These are phyloP conservation scores for Chrysanthemum seticuspe DNA, from an alignment of 129 eudicot species.

Conservation along the genomic window DNA sequence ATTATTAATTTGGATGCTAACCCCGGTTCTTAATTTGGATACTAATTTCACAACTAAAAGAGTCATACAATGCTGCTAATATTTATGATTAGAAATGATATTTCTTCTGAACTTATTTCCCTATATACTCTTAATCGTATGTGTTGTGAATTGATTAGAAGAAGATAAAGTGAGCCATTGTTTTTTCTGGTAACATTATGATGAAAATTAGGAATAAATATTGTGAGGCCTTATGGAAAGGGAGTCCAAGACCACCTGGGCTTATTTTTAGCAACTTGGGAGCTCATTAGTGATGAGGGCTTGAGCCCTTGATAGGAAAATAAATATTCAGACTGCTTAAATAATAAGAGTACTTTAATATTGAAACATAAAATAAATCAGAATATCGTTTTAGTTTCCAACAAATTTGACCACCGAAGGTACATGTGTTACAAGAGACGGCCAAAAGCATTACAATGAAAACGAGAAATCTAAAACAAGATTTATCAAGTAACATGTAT, in stretches of 20 bases:
- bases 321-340: too few relatives aligned
- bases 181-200: neutral
- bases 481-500: neutral
- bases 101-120: too few relatives aligned
- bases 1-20: too few relatives aligned
- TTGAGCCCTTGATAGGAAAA: too few relatives aligned
- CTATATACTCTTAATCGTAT: too few relatives aligned
- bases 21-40: neutral
- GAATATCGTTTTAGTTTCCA: too few relatives aligned
- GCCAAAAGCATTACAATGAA: neutral
- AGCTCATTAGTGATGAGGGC: neutral
- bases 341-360: too few relatives aligned
- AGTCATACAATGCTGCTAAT: neutral
- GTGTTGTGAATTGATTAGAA: too few relatives aligned
- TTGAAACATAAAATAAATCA: too few relatives aligned
- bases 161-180: too few relatives aligned
- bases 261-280: constrained; percentile 32
- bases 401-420: too few relatives aligned
- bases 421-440: neutral
- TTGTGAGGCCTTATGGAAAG: constrained; percentile 25
- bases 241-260: constrained; percentile 47
- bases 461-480: neutral
- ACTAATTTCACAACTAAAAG: neutral
- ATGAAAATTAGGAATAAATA: constrained; percentile 22
- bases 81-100: too few relatives aligned